Base-by-base conservation (phyloP, 2,329 filamentous ascomycete genomes). In the Pseudopyrenochaeta lycopersici region DNA sequence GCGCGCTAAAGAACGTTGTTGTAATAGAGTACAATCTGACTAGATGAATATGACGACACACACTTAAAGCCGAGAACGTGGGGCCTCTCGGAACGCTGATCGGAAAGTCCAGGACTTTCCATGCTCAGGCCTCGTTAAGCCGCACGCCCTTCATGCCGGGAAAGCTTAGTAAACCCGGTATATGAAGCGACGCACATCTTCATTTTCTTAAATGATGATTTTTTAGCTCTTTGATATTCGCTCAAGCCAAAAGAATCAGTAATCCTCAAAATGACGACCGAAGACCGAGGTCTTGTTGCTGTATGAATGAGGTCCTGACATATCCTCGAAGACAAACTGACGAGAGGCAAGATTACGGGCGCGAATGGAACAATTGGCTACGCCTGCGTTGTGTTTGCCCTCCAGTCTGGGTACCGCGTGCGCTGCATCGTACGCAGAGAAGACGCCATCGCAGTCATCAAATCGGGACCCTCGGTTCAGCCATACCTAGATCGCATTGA, bases 331-430 rank as follows among this genome's bases (percentile, higher is more conserved):
- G 20, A 7, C 1, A 18, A 14, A 17, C 47, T 63, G 21, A 62
- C 40, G 9, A 41, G 21, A 30, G 15, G 9, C 2, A 41, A 75
- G 72, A 68, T 75, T 11, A 75, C 72, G 3, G 72, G 72, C 29
- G 68, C 69, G 31, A 75, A 75, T 43, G 71, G 72, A 32, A 72
- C 68, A 4, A 74, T 74, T 21, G 72, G 72, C 11, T 74, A 73
- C 41, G 64, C 64, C 10, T 70, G 62, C 36, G 59, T 64, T 4
- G 43, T 70, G 1, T 58, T 72, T 38, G 71, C 71, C 5, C 52
- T 74, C 1, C 55, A 58, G 3, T 56, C 17, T 2, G 67, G 68
- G 12, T 73, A 73, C 44, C 65, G 65, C 9, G 72, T 75, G 7
- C 71, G 71, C 12, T 74, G 71, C 49, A 59, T 75, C 30, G 64